These are phyloP conservation scores for Persicaria maculosa DNA, from an alignment of 148 eudicot genomes.

Conservation along the genomic window DNA sequence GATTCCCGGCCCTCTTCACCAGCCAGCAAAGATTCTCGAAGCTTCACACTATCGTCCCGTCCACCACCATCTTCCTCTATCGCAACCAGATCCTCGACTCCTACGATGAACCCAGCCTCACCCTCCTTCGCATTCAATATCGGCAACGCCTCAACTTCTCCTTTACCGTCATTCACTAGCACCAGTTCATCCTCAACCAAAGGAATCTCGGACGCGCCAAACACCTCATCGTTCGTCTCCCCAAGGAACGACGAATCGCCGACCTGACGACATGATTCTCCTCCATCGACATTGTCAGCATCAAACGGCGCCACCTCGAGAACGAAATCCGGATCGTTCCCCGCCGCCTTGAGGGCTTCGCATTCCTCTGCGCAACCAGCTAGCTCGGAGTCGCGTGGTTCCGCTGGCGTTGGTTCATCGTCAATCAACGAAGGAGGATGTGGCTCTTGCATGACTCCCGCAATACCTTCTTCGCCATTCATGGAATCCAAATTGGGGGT, in stretches of 20 bases:
- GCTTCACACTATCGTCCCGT: background rate
- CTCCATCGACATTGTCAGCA: background rate
- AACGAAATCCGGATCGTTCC: constrained; percentile 8
- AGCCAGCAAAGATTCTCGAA: background rate
- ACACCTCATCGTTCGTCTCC: background rate
- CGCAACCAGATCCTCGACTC: background rate
- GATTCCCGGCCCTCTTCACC: constrained; percentile 4
- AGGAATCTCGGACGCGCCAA: background rate
- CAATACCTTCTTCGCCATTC: constrained; percentile 28
- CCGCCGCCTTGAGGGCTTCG: background rate
- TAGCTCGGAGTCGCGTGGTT: background rate
- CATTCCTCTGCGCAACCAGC: background rate
- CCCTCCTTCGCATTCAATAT: background rate
- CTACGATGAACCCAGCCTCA: background rate
- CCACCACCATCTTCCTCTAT: background rate
- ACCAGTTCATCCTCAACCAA: background rate
- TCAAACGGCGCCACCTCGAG: constrained; percentile 8
- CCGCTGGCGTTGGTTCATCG: constrained; percentile 12
- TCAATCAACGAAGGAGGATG: constrained; percentile 6
- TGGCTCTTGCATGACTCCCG: constrained; percentile 8
- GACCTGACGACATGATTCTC: constrained; percentile 4
- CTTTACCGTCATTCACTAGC: background rate
- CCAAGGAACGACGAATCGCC: constrained; percentile 1
- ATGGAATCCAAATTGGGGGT: constrained; percentile 11
- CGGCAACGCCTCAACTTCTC: background rate